A percentile compares a stretch with the other conserved stretches of the same genome.
Conservation (phyloP, 1,284 basidiomycete species). For the Ceraceosorus bombacis region DNA sequence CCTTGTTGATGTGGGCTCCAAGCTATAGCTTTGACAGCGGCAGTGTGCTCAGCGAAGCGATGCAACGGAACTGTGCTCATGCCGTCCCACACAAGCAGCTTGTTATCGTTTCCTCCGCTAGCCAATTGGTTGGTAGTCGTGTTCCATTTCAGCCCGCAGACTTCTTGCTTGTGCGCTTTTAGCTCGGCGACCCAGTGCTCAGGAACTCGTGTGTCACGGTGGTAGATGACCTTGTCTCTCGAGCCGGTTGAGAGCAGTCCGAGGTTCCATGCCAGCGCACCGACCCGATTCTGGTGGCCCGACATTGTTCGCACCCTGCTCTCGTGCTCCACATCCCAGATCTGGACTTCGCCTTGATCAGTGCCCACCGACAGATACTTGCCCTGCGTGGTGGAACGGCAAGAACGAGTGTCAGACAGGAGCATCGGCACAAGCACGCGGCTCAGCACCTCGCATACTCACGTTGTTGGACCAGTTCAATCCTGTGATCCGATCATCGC, state of each 20-base stretch:
- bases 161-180: conserved; percentile 82
- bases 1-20: conserved; percentile 95
- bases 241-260: conserved; percentile 84
- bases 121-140: conserved; percentile 69
- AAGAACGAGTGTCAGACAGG: conserved; percentile 5
- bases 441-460: conserved; percentile 21
- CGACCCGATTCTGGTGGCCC: conserved; percentile 81
- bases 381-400: conserved; percentile 20
- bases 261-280: conserved; percentile 87
- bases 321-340: conserved; percentile 83
- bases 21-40: conserved; percentile 93
- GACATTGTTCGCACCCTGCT: conserved; percentile 69
- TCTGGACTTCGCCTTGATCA: conserved; percentile 74
- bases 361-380: conserved; percentile 82
- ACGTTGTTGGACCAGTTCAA: conserved; percentile 76
- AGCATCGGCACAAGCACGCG: not conserved
- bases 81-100: conserved; percentile 89
- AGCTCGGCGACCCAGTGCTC: conserved; percentile 69
- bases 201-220: conserved; percentile 75
- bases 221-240: conserved; percentile 79
- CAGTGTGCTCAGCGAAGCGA: conserved; percentile 92
- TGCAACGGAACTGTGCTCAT: conserved; percentile 60
- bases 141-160: conserved; percentile 93
- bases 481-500: conserved; percentile 36
- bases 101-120: conserved; percentile 96